phyloP scores from a whole-genome alignment of 2,329 filamentous ascomycete species.

The Fulvia fulva region DNA sequence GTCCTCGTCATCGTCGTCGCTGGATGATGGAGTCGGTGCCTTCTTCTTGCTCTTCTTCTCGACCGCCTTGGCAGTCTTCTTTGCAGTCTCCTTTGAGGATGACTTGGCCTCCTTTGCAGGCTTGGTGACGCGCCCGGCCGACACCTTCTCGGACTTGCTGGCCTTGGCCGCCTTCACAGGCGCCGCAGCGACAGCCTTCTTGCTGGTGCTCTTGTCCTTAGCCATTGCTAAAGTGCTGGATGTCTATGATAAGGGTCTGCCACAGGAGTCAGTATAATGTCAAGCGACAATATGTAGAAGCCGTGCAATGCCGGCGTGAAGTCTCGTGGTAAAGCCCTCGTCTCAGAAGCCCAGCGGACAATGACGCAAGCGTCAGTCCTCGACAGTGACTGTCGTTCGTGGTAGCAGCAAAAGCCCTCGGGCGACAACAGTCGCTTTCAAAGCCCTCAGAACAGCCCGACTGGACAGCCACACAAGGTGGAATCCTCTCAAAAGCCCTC shows the following conservation, averaged over 20 bases:
- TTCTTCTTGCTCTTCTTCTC: slow-evolving; percentile 44
- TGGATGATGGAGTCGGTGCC: slow-evolving; percentile 45
- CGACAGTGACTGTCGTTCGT: slow-evolving; percentile 30
- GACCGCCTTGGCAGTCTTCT: slow-evolving; percentile 45
- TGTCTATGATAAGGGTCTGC: slow-evolving; percentile 31
- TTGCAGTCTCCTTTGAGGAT: slow-evolving; percentile 49
- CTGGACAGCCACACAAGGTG: slow-evolving; percentile 24
- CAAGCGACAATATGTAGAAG: slow-evolving; percentile 9
- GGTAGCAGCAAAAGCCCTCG: slow-evolving; percentile 34
- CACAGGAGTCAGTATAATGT: slow-evolving; percentile 26
- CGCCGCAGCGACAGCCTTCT: slow-evolving; percentile 27
- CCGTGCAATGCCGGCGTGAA: not conserved
- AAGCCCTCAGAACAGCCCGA: slow-evolving; percentile 36
- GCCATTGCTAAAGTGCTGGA: slow-evolving; percentile 33
- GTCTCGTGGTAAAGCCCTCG: slow-evolving; percentile 23
- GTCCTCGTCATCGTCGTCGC: slow-evolving; percentile 37
- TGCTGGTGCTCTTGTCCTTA: slow-evolving; percentile 44
- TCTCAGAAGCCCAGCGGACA: slow-evolving; percentile 36
- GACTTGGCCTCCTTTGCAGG: slow-evolving; percentile 60
- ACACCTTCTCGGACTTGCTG: slow-evolving; percentile 49
- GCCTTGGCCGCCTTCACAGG: slow-evolving; percentile 25
- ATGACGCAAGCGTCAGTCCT: slow-evolving; percentile 39
- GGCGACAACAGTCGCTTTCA: slow-evolving; percentile 27
- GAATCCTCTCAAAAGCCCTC: slow-evolving; percentile 32
- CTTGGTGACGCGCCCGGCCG: slow-evolving; percentile 65